Evolutionary conservation across 2,329 filamentous ascomycete genomes (phyloP), one percentile per base, ranked within the genome.

Genomic region (Biscogniauxia mediterranea): DNA sequence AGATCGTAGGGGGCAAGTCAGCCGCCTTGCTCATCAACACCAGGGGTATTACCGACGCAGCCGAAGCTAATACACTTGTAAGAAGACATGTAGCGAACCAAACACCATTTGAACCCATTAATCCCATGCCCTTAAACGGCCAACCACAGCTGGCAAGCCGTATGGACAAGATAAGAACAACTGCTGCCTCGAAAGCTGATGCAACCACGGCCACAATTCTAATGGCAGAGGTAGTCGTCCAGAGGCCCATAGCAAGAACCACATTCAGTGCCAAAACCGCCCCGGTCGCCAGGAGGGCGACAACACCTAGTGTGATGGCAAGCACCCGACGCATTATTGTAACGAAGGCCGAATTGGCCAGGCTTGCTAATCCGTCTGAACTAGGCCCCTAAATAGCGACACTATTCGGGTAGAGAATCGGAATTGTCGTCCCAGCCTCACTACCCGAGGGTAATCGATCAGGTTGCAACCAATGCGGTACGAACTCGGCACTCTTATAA

Each of bases 31-130:
- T 71, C 56, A 81, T 72, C 60, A 73, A 74, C 23, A 79, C 75
- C 56, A 85, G 70, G 54, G 78, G 64, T 51, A 63, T 68, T 55
- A 81, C 74, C 19, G 81, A 83, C 4, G 80, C 70, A 2, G 75
- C 76, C 20, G 81, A 76, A 8, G 82, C 80, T 25, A 81, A 59
- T 9, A 83, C 66, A 50, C 79, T 82, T 6, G 77, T 65, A 11
- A 74, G 70, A 56, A 74, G 55, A 51, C 65, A 64, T 17, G 61
- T 58, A 19, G 66, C 68, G 54, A 81, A 78, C 73, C 75, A 76
- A 20, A 77, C 52, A 21, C 70, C 71, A 53, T 68, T 73, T 52
- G 70, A 60, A 13, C 66, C 71, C 46, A 63, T 70, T 19, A 62
- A 63, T 4, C 59, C 66, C 19, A 62, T 63, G 52, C 65, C 59